These are phyloP conservation scores for Aspergillus sp. DNA, from an alignment of 2,329 filamentous ascomycete genomes.

Conservation along the genomic window DNA sequence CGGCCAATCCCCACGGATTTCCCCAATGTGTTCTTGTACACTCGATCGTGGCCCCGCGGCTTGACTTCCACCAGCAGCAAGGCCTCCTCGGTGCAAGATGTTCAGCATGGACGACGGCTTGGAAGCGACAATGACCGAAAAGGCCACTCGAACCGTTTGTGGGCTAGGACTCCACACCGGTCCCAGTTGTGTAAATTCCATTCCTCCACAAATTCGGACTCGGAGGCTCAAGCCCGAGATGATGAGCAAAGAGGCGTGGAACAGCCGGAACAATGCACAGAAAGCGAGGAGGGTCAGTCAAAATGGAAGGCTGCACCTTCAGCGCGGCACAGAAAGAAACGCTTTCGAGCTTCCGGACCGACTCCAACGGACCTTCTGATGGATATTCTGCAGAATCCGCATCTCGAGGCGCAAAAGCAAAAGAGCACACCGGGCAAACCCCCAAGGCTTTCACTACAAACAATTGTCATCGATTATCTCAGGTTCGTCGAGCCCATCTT, in stretches of 20 bases:
- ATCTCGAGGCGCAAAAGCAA: background rate
- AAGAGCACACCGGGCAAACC: conserved; percentile 2
- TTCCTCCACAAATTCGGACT: background rate
- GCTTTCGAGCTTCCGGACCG: conserved; percentile 1
- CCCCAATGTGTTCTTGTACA: conserved; percentile 3
- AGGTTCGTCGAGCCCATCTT: conserved; percentile 25
- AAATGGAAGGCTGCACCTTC: background rate
- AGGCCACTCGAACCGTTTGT: conserved; percentile 5
- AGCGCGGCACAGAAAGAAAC: background rate
- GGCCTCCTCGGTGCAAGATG: background rate
- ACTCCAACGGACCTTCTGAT: conserved; percentile 26
- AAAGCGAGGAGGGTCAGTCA: background rate
- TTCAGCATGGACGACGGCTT: background rate
- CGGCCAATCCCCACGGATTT: background rate
- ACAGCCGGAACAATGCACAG: background rate
- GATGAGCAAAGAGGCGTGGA: background rate
- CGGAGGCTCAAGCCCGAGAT: too few species aligned
- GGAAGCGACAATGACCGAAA: conserved; percentile 4
- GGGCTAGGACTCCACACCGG: background rate
- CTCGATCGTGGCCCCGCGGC: conserved; percentile 1
- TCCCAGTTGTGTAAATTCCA: too few species aligned
- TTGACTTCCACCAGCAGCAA: conserved; percentile 1
- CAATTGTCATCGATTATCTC: conserved; percentile 34
- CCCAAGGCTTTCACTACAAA: conserved; percentile 21
- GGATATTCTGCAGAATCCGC: conserved; percentile 18